These are phyloP conservation scores for Besnoitia besnoiti DNA, from an alignment of 169 alveolate genomes.

Conservation along the genomic window DNA sequence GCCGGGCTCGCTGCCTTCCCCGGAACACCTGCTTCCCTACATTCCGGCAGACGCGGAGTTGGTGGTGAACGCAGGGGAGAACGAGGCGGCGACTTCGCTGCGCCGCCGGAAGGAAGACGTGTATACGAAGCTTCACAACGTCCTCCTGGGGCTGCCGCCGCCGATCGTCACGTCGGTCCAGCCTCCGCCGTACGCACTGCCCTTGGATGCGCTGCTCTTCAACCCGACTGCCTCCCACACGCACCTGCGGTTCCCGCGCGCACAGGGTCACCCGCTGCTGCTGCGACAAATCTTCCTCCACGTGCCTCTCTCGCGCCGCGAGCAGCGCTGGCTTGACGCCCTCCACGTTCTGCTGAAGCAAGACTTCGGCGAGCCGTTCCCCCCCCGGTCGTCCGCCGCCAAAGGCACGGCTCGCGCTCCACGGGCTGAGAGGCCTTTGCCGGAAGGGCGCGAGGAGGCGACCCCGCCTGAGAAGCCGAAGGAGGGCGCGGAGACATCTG, in stretches of 20 bases:
- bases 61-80: background rate
- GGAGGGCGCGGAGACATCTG: too few relatives aligned
- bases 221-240: background rate
- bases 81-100: background rate
- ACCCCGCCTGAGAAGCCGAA: too few relatives aligned
- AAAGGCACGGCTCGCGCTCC: too few relatives aligned
- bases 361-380: background rate
- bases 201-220: slow-evolving; percentile 6
- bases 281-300: slow-evolving; percentile 71
- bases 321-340: slow-evolving; percentile 38
- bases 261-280: background rate
- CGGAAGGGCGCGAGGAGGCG: too few relatives aligned
- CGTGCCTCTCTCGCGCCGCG: slow-evolving; percentile 59
- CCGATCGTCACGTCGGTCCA: slow-evolving; percentile 1
- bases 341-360: background rate
- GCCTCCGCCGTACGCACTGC: slow-evolving; percentile 16
- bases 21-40: background rate
- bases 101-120: background rate
- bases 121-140: background rate
- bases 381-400: too few relatives aligned
- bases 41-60: background rate
- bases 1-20: background rate
- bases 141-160: slow-evolving; percentile 21
- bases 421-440: too few relatives aligned
- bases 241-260: slow-evolving; percentile 6